Evolutionary conservation across 352 stramenopile species (phyloP).

Genomic region (Pythium phragmiticola): DNA sequence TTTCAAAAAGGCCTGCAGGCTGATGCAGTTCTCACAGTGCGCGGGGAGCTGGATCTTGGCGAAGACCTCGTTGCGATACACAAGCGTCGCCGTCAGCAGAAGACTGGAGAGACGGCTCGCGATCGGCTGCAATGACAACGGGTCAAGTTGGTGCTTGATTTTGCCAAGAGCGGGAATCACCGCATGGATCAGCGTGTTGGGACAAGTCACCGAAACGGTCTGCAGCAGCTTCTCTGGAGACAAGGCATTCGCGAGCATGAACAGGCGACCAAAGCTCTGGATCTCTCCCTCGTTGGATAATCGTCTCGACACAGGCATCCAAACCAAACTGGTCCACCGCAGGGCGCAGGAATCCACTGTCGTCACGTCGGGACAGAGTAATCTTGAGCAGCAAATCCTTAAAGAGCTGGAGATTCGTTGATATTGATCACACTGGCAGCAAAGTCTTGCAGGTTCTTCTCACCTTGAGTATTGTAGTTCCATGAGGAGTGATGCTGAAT

Average conservation of each 20-base stretch:
- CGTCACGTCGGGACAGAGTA: not conserved
- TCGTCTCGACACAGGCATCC: not conserved
- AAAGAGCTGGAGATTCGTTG: not conserved
- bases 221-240: not conserved
- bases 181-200: not conserved
- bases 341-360: not conserved
- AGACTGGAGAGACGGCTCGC: no score
- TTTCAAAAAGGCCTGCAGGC: not conserved
- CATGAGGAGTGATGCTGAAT: not conserved
- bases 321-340: not conserved
- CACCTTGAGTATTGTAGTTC: not conserved
- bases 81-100: no score
- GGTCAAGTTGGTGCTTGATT: no score
- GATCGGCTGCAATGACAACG: no score
- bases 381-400: not conserved
- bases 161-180: not conserved
- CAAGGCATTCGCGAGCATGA: not conserved
- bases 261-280: not conserved
- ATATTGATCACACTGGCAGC: not conserved
- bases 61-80: not conserved
- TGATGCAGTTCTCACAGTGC: not conserved
- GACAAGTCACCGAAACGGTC: not conserved
- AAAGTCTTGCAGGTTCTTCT: not conserved
- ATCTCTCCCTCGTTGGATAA: not conserved
- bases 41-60: not conserved